A percentile compares a stretch with the other conserved stretches of the same genome.
Conservation (phyloP, 73 alveolate genomes). For the Effrenium voratum region DNA sequence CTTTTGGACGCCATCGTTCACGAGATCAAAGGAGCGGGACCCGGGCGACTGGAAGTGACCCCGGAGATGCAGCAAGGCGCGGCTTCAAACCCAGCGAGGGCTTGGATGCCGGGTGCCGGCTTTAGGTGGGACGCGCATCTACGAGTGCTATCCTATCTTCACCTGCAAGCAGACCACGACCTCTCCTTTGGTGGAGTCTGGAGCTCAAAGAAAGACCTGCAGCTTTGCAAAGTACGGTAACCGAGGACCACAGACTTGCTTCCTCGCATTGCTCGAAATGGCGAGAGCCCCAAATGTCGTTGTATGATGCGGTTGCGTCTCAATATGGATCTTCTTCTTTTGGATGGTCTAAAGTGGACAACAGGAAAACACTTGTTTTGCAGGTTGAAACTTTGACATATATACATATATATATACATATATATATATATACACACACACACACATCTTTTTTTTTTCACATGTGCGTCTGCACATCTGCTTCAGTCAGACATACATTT, state of each 20-base stretch:
- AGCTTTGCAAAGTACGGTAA: neutral
- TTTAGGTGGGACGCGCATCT: constrained; percentile 61
- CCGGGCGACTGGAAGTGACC: constrained; percentile 52
- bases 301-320: neutral
- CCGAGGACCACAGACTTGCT: constrained; percentile 81
- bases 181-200: constrained; percentile 75
- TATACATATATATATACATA: too few relatives aligned
- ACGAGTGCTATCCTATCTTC: constrained; percentile 62
- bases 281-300: neutral
- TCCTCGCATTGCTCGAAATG: constrained; percentile 66
- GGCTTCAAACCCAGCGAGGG: neutral
- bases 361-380: too few relatives aligned
- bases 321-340: too few relatives aligned
- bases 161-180: constrained; percentile 56
- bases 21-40: constrained; percentile 23
- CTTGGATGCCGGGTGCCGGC: neutral
- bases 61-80: constrained; percentile 53
- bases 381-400: too few relatives aligned
- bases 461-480: too few relatives aligned
- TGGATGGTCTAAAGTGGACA: too few relatives aligned
- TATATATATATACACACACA: too few relatives aligned
- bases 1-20: constrained; percentile 76
- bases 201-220: neutral
- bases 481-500: too few relatives aligned
- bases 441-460: too few relatives aligned